Conservation (phyloP, 2,329 filamentous ascomycete species). For the Paraconiothyrium sp. region DNA sequence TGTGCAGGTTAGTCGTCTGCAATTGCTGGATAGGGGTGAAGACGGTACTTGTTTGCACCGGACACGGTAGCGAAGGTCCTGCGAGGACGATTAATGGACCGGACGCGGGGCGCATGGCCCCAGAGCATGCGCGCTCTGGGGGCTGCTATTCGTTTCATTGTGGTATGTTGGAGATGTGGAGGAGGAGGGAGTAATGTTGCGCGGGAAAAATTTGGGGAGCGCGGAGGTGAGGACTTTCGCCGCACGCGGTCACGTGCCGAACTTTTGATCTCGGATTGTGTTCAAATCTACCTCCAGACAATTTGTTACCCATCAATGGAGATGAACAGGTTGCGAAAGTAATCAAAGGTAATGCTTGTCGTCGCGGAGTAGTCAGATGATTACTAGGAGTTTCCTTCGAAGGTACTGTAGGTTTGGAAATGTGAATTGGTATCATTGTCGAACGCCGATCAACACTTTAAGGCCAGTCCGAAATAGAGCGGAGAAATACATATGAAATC, state of each 20-base stretch:
- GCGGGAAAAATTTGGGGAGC: constrained; percentile 28
- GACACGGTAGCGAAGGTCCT: constrained; percentile 58
- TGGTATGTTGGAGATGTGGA: constrained; percentile 13
- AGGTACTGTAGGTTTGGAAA: background rate
- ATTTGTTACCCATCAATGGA: background rate
- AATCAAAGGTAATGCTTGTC: background rate
- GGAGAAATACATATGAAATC: constrained; percentile 41
- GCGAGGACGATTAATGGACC: constrained; percentile 48
- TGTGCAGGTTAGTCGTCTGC: constrained; percentile 25
- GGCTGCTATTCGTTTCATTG: constrained; percentile 38
- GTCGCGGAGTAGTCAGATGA: background rate
- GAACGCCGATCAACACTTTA: constrained; percentile 16
- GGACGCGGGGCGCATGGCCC: constrained; percentile 59
- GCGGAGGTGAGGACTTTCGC: constrained; percentile 32
- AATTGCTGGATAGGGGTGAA: background rate
- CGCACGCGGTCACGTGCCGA: constrained; percentile 35
- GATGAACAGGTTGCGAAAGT: background rate
- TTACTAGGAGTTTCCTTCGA: background rate
- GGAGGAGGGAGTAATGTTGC: background rate
- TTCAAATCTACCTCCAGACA: background rate
- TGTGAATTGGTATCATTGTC: constrained; percentile 19
- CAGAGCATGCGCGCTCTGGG: constrained; percentile 54
- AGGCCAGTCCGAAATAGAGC: constrained; percentile 29
- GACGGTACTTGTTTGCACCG: constrained; percentile 43
- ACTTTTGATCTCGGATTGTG: background rate